A percentile compares a stretch with the other conserved stretches of the same genome.
These are phyloP conservation scores for Pichia deserticola DNA, from an alignment of 805 yeast species.

Conservation along the genomic window DNA sequence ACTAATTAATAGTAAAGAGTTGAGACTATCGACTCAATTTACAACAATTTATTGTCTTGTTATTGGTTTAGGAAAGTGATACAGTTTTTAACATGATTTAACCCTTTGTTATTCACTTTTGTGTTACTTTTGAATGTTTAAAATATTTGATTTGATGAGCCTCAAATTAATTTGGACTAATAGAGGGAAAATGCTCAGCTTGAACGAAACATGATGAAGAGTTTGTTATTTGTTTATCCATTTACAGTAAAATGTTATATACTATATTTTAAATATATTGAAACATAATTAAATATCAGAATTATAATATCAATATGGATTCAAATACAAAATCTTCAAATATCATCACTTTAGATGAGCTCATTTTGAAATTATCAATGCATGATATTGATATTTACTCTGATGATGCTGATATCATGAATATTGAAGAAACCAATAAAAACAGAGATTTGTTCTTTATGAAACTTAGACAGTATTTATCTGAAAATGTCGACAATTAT, in stretches of 20 bases:
- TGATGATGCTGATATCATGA: background rate
- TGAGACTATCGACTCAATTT: too few relatives aligned
- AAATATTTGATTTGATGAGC: background rate
- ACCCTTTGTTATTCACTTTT: too few relatives aligned
- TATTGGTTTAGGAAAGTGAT: too few relatives aligned
- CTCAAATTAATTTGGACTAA: background rate
- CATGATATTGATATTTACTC: background rate
- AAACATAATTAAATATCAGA: too few relatives aligned
- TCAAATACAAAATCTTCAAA: background rate
- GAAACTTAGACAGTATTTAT: background rate
- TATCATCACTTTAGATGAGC: background rate
- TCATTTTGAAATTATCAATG: background rate
- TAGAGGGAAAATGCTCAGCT: background rate
- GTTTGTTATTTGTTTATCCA: too few relatives aligned
- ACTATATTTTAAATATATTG: too few relatives aligned
- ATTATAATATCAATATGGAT: background rate
- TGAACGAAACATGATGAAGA: background rate
- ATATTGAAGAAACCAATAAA: background rate
- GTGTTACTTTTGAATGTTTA: too few relatives aligned
- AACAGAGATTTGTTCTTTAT: background rate
- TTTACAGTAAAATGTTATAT: too few relatives aligned
- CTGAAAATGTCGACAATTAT: background rate
- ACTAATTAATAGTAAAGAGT: too few relatives aligned
- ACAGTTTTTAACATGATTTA: too few relatives aligned
- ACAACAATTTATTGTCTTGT: too few relatives aligned